Conservation (phyloP, 106 monocot species). For the Agapanthus africanus region DNA sequence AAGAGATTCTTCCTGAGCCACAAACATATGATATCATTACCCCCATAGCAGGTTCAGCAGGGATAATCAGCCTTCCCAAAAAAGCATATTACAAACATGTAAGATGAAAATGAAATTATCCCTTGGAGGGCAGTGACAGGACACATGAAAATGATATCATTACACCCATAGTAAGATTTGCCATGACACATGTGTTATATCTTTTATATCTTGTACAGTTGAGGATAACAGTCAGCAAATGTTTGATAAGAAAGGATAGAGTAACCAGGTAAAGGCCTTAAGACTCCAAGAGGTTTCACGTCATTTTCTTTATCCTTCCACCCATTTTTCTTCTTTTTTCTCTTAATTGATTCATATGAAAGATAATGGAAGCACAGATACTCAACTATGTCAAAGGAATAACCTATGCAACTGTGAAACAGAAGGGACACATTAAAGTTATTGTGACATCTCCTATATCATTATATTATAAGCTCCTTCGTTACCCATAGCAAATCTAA, state of each 20-base stretch:
- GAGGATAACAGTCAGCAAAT: too few relatives aligned
- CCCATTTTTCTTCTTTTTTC: neutral
- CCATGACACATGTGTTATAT: neutral
- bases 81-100: neutral
- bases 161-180: too few relatives aligned
- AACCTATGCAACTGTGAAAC: neutral
- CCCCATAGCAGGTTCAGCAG: neutral
- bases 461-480: neutral
- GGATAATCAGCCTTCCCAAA: neutral
- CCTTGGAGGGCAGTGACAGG: neutral
- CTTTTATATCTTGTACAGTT: neutral
- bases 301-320: neutral
- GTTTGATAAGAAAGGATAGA: too few relatives aligned
- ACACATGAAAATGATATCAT: too few relatives aligned
- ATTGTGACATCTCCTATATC: neutral
- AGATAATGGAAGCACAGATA: neutral
- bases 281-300: neutral
- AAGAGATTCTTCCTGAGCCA: constrained; percentile 62
- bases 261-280: too few relatives aligned
- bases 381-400: neutral
- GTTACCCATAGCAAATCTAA: neutral
- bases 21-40: neutral
- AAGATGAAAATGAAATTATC: neutral
- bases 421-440: neutral
- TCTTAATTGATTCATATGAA: neutral